Base-by-base conservation (phyloP, 108 stramenopile genomes). In the Cyclostephanos tholiformis region DNA sequence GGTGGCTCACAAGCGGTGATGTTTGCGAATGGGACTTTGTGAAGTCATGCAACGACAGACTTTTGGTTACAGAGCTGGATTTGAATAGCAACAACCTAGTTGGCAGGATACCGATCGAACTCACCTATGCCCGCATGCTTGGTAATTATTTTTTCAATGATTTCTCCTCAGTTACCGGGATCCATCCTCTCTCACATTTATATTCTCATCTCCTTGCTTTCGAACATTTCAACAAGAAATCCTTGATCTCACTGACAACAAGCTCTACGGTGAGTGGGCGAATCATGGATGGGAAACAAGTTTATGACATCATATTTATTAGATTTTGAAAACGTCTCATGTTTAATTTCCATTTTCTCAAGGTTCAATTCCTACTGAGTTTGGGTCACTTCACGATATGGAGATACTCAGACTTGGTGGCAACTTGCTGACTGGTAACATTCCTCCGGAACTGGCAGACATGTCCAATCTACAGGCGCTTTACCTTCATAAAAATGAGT, bases 1-100 rank as follows among this genome's bases (percentile, higher is more conserved):
- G 35, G 4, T 81, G 79, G 84, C 56, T 77, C 0, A 51, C 75
- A 14, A 69, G 73, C 38, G 49, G 63, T 11, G 25, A 61, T 39
- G 71, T 55, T 22, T 84, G 84, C 49, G 53, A 72, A 46, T 84
- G 84, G 84, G 41, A 50, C 6, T 76, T 76, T 36, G 76, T 84
- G 8, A 39, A 19, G 2, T 69, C 39, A 39, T 80, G 79, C 43
- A 36, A 80, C 57, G 60, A 50, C 76, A 70, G 63, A 30, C 62
- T 19, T 19, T 69, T 82, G 72, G 27, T 74, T 35, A 74, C 69
- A 12, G 43, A 55, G 26, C 57, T 75, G 12, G 49, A 71, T 23
- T 49, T 89, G 46, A 84, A 82, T 50, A 63, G 80, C 2, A 86
- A 87, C 25, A 74, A 82, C 22, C 52, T 82, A 17, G 71, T 64